Conservation (phyloP, 148 eudicot genomes). For the Heliamphora exappendiculata region DNA sequence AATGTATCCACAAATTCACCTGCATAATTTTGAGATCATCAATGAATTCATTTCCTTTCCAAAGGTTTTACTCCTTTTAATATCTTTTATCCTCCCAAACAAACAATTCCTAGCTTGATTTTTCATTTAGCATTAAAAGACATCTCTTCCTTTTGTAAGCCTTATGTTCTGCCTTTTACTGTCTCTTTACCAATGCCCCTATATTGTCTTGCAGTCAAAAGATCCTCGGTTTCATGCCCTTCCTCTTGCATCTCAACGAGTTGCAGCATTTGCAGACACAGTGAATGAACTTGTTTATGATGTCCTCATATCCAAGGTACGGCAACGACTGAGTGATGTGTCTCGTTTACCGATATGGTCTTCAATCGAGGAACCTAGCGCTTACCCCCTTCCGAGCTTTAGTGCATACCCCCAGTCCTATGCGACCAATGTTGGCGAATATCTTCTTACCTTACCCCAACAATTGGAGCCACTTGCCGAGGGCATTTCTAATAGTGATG, state of each 20-base stretch:
- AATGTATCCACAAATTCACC: no score
- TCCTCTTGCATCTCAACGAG: constrained; percentile 82
- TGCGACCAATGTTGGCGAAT: constrained; percentile 87
- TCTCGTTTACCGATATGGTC: constrained; percentile 83
- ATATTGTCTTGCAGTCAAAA: constrained; percentile 59
- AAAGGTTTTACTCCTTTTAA: not conserved
- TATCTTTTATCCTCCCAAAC: not conserved
- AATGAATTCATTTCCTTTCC: not conserved
- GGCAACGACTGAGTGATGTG: constrained; percentile 72
- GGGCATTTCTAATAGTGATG: constrained; percentile 68
- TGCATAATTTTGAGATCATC: not conserved
- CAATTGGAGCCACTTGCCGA: constrained; percentile 95
- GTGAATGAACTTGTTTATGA: constrained; percentile 95
- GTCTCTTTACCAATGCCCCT: not conserved
- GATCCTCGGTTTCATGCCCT: constrained; percentile 98
- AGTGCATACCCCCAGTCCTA: constrained; percentile 86
- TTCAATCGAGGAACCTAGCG: constrained; percentile 66
- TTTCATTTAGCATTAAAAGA: not conserved
- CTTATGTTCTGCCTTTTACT: not conserved
- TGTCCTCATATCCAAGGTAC: constrained; percentile 84
- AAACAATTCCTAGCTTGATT: not conserved
- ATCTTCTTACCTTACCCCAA: constrained; percentile 95
- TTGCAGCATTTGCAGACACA: constrained; percentile 74
- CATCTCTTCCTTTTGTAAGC: not conserved
- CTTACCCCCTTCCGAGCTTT: constrained; percentile 79